A percentile compares a stretch with the other conserved stretches of the same genome.
Conservation (phyloP, 164 flowering plant species). For the Nelumbo lutea region DNA sequence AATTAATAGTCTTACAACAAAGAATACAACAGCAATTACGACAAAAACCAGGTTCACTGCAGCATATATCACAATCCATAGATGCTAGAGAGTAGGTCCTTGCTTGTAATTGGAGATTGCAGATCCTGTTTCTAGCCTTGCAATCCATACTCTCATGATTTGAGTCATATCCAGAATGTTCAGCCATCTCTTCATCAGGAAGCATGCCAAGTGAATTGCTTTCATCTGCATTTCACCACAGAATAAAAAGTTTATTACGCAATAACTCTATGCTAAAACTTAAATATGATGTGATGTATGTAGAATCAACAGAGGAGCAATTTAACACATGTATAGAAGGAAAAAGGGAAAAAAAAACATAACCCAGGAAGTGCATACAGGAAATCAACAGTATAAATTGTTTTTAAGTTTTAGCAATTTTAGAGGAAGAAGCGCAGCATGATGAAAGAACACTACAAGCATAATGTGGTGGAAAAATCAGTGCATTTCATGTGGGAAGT, state of each 20-base stretch:
- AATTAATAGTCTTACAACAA: constrained; percentile 36
- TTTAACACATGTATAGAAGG: no score
- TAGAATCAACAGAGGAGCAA: no score
- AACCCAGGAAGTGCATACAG: no score
- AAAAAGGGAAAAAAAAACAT: no score
- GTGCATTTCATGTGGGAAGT: no score
- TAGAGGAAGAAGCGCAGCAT: no score
- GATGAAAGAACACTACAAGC: no score
- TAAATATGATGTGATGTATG: no score
- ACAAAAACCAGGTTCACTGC: constrained; percentile 30
- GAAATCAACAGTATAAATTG: no score
- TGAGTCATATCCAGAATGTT: constrained; percentile 22
- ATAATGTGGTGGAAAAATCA: no score
- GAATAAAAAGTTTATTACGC: neutral
- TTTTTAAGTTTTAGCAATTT: no score
- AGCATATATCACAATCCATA: constrained; percentile 64
- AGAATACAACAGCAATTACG: constrained; percentile 70
- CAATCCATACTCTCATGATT: constrained; percentile 33
- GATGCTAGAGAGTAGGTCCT: constrained; percentile 20
- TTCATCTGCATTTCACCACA: constrained; percentile 8
- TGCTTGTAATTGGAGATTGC: constrained; percentile 27
- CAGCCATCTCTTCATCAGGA: constrained; percentile 20
- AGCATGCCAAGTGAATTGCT: neutral
- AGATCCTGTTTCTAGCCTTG: constrained; percentile 60
- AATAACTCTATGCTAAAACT: no score